A percentile compares a stretch with the other conserved stretches of the same genome.
These are phyloP conservation scores for Thalia dealbata DNA, from an alignment of 176 grass and related monocot species.

Conservation along the genomic window DNA sequence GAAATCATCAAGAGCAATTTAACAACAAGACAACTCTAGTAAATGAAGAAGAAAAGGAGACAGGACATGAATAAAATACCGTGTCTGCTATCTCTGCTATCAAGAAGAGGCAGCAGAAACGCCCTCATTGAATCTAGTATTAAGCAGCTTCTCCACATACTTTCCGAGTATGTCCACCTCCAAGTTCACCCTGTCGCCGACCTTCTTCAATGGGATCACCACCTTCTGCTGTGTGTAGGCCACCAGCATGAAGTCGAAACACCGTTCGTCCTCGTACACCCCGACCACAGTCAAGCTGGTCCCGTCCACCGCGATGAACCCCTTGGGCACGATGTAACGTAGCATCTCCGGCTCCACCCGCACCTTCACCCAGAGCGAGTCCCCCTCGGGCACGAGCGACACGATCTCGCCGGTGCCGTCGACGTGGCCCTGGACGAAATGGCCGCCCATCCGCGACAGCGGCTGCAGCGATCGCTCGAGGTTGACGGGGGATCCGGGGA, in stretches of 20 bases:
- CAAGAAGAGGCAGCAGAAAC: neutral
- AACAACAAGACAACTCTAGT: too few relatives aligned
- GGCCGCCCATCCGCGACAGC: conserved; percentile 66
- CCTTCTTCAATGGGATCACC: conserved; percentile 70
- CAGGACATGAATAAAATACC: too few relatives aligned
- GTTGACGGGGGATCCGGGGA: conserved; percentile 45
- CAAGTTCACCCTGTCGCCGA: conserved; percentile 81
- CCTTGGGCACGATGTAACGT: conserved; percentile 74
- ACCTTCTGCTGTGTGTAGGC: conserved; percentile 91
- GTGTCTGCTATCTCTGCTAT: neutral
- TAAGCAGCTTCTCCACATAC: conserved; percentile 75
- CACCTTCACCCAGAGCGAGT: conserved; percentile 83
- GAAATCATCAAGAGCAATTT: too few relatives aligned
- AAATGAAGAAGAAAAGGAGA: too few relatives aligned
- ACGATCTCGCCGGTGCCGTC: conserved; percentile 79
- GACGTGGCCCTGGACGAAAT: conserved; percentile 89
- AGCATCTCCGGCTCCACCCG: conserved; percentile 50
- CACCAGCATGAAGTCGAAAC: conserved; percentile 96
- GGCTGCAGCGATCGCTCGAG: conserved; percentile 73
- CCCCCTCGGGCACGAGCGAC: conserved; percentile 58
- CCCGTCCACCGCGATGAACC: conserved; percentile 82
- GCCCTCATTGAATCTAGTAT: neutral
- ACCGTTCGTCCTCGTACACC: conserved; percentile 50
- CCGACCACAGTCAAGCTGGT: conserved; percentile 70
- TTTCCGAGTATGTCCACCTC: conserved; percentile 90